Evolutionary conservation across 208 protist genomes (phyloP).

Genomic region (Leishmania mexicana): DNA sequence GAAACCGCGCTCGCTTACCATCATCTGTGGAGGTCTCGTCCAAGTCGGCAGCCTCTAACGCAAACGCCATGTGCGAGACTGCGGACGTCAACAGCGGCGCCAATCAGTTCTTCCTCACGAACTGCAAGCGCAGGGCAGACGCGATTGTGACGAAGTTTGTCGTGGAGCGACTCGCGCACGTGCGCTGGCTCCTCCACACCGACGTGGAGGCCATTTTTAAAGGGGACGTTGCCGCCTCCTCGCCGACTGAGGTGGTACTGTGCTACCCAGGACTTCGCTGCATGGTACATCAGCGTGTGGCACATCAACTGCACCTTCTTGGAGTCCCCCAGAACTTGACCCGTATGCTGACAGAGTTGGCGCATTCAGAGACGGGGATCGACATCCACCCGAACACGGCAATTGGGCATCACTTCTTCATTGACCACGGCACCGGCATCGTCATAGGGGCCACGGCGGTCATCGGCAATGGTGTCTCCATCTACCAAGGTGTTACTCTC

Average conservation of each 20-base stretch:
- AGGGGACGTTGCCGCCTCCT: constrained; percentile 66
- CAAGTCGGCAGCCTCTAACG: background rate
- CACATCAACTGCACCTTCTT: constrained; percentile 67
- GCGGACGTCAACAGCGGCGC: too few relatives aligned
- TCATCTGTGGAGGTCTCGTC: background rate
- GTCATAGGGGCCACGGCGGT: constrained; percentile 88
- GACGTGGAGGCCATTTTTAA: constrained; percentile 67
- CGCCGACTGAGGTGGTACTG: constrained; percentile 64
- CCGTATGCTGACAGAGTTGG: constrained; percentile 74
- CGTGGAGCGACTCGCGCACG: constrained; percentile 44
- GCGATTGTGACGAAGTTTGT: constrained; percentile 61
- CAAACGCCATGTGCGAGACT: background rate
- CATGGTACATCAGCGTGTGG: constrained; percentile 73
- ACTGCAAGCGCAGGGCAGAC: constrained; percentile 45
- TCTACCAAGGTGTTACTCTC: constrained; percentile 90
- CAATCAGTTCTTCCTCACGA: constrained; percentile 20
- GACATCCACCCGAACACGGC: constrained; percentile 88
- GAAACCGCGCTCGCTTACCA: background rate
- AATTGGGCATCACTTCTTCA: constrained; percentile 88
- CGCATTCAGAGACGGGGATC: constrained; percentile 69
- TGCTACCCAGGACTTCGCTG: constrained; percentile 80
- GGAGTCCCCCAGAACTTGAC: constrained; percentile 76
- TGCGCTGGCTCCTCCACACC: constrained; percentile 67
- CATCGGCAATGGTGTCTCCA: constrained; percentile 77
- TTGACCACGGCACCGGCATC: constrained; percentile 91